A percentile compares a stretch with the other conserved stretches of the same genome.
These are phyloP conservation scores for Capsicum rhomboideum DNA, from an alignment of 257 asterid genomes.

Conservation along the genomic window DNA sequence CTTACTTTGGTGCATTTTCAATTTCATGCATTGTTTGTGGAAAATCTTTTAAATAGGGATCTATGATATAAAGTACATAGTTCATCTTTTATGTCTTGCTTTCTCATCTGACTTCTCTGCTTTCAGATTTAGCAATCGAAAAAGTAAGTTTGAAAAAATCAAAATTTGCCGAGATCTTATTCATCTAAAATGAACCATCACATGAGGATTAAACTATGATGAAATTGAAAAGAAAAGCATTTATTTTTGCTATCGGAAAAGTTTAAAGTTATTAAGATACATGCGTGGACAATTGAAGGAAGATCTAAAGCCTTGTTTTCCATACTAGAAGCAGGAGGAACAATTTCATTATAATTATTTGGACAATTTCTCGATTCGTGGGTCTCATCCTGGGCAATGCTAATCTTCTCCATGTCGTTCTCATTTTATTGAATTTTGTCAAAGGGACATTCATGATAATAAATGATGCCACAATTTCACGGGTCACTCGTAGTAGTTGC, in stretches of 20 bases:
- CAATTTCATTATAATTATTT: background rate
- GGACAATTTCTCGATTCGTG: background rate
- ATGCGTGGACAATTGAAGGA: background rate
- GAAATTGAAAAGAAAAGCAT: background rate
- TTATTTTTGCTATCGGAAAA: background rate
- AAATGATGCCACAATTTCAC: background rate
- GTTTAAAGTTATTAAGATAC: background rate
- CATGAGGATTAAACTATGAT: background rate
- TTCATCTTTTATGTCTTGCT: background rate
- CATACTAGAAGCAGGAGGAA: background rate
- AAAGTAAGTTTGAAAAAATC: background rate
- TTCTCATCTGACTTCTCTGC: background rate
- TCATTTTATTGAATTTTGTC: background rate
- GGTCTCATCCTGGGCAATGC: background rate
- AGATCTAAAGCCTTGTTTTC: background rate
- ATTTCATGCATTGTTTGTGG: background rate
- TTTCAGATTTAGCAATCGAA: background rate
- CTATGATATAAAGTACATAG: too few species aligned
- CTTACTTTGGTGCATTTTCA: background rate
- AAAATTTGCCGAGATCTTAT: background rate
- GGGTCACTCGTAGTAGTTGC: background rate
- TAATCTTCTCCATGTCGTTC: background rate
- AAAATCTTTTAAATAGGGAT: too few species aligned
- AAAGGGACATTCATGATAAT: background rate
- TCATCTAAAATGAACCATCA: background rate